Conservation (phyloP, 176 grass and related monocot genomes). For the Carex myosuroides region DNA sequence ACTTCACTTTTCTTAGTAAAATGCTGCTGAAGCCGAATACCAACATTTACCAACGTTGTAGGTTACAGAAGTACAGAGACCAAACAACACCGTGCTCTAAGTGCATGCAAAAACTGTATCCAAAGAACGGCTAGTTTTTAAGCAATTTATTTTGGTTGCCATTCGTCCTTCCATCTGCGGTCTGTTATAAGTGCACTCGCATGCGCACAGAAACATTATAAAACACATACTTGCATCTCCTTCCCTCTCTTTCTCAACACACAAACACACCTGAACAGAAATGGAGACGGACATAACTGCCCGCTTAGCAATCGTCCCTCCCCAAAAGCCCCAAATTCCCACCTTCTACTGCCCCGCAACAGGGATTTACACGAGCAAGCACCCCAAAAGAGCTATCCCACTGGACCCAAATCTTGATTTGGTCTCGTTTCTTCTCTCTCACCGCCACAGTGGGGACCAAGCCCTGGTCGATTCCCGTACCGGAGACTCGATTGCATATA, state of each 20-base stretch:
- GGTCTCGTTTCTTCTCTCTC: constrained; percentile 62
- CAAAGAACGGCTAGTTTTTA: constrained; percentile 17
- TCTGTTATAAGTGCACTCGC: background rate
- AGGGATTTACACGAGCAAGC: constrained; percentile 53
- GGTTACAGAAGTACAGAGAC: too few relatives aligned
- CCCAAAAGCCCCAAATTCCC: background rate
- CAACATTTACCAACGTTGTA: background rate
- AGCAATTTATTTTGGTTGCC: background rate
- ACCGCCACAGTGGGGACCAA: constrained; percentile 18
- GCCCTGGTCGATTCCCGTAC: constrained; percentile 48
- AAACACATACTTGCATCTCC: background rate
- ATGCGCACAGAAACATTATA: background rate
- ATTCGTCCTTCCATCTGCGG: background rate
- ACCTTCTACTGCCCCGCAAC: constrained; percentile 46
- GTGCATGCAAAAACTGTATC: background rate
- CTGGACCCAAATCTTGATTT: constrained; percentile 44
- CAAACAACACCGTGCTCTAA: background rate
- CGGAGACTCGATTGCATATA: constrained; percentile 35
- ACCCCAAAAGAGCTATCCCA: constrained; percentile 34
- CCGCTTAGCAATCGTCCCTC: background rate
- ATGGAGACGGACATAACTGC: constrained; percentile 9
- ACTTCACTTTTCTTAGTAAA: too few relatives aligned
- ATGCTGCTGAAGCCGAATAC: background rate
- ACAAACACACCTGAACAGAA: background rate
- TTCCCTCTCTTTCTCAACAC: background rate